Base-by-base conservation (phyloP, 257 asterid species). In the Primulina tabacum region DNA sequence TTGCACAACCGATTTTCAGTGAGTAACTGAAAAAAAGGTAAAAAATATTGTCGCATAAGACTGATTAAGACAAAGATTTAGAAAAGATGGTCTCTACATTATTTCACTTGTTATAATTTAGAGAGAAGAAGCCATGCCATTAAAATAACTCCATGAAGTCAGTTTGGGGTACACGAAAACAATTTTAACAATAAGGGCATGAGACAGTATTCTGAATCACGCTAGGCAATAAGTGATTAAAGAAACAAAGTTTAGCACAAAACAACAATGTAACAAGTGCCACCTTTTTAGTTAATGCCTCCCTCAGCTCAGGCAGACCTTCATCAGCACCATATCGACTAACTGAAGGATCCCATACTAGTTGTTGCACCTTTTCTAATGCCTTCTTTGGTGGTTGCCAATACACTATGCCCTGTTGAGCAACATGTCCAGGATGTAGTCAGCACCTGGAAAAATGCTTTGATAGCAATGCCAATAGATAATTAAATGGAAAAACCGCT, bases 341-440 rank as follows among this genome's bases (percentile, higher is more conserved):
- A 57, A 91, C 62, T 40, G 92, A 83, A 73, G 99, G 99, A 30
- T 89, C 98, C 92, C 88, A 87, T 16, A 94, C 84, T 50, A 85
- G 81, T 72, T 85, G 65, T 76, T 87, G 88, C 76, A 85, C 96
- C 68, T 89, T 89, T 28, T 91, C 88, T 50, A 94, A 80, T 52
- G 98, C 99, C 75, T 66, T 74, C 35, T 84, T 86, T 7, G 99
- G 99, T 61, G 99, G 99, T 76, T 81, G 92, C 99, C 99, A 94
- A 72, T 94, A 81, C 67, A 94, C 99, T 29, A 91, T 94, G 9
- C 99, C 99, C 99, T 94, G 80, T 62, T 74, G 50, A 43, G 72
- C 52, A 56, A 53, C 30, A 75, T 29, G 18, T 65, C 6, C 60
- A 12, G 17, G 9, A 37, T 33, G 17, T n/a, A 47, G 11, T 38